Percentiles rank a stretch among this genome's conserved stretches.
Evolutionary conservation across 2,329 filamentous ascomycete genomes (phyloP).

Genomic region (Aureobasidium sp.): DNA sequence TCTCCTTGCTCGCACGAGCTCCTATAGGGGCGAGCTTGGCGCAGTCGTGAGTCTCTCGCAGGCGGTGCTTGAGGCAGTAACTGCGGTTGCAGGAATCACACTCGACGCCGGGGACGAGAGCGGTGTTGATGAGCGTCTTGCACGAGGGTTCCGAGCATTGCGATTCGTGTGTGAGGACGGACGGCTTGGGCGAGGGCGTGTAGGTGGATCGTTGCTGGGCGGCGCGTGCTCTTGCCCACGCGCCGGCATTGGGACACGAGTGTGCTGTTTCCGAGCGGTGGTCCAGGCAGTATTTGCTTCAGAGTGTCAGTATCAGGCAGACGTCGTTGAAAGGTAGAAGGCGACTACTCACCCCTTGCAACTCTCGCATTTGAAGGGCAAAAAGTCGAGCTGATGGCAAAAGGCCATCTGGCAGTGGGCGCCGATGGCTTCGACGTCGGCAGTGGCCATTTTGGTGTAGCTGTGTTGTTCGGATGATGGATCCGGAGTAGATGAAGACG

Average conservation of each 20-base stretch:
- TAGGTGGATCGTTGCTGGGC: constrained; percentile 26
- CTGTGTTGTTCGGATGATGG: constrained; percentile 33
- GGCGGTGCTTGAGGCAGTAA: constrained; percentile 70
- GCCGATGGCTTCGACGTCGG: constrained; percentile 77
- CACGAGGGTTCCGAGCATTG: constrained; percentile 59
- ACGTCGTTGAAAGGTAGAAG: neutral
- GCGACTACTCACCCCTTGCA: constrained; percentile 49
- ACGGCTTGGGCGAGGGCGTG: constrained; percentile 38
- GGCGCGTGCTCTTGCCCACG: constrained; percentile 47
- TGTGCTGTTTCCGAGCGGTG: constrained; percentile 83
- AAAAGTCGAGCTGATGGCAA: constrained; percentile 92
- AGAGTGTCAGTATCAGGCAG: neutral
- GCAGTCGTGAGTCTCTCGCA: constrained; percentile 78
- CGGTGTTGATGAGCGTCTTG: constrained; percentile 63
- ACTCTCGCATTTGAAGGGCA: constrained; percentile 88
- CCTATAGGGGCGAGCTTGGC: constrained; percentile 57
- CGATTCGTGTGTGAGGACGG: constrained; percentile 53
- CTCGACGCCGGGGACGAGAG: constrained; percentile 58
- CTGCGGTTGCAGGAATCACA: constrained; percentile 62
- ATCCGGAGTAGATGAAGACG: constrained; percentile 36
- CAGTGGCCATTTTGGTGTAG: constrained; percentile 64
- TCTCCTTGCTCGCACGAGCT: constrained; percentile 48
- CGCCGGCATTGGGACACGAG: constrained; percentile 52
- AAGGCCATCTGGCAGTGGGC: constrained; percentile 83
- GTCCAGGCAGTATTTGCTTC: constrained; percentile 67